Evolutionary conservation across 1,284 basidiomycete species (phyloP), one percentile per base, ranked within the genome.

Genomic region (Sanghuangporus sanghuang): DNA sequence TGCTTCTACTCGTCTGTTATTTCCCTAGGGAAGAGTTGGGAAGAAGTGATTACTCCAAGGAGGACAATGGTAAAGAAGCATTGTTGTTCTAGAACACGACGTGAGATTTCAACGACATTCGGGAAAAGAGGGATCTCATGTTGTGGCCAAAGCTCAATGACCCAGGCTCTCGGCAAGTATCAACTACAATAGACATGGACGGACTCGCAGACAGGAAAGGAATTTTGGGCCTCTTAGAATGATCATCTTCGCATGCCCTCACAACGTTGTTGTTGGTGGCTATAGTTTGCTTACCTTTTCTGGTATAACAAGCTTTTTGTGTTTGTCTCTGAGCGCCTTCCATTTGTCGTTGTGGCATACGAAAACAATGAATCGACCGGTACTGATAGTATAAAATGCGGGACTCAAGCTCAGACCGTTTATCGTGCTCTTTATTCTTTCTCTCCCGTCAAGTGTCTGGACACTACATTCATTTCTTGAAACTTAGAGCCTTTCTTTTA

Each of bases 221-320:
- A 27, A 57, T 9, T 23, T 21, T 16, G 21, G 53, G 53, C 53
- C 53, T 54, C 5, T 1, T 36, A 35, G n/a, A 35, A 8, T 35
- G 38, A 27, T 39, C 2, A 55, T 14, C 27, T 52, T 23, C n/a
- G 38, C 7, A 12, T 23, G 57, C 14, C 60, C 60, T 62, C 60
- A 44, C 52, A 48, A 62, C 60, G 49, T 62, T 62, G 60, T 62
- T 27, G 55, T 57, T 42, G 9, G 42, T 5, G 16, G 23, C 44
- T 18, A 49, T 21, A 36, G 46, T 7, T n/a, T 12, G 6, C 12
- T 32, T 56, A 27, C 61, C 61, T 49, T 62, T 39, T 57, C 42
- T 5, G 35, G 61, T 39, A 21, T 5, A n/a, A 55, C 35, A 50
- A 49, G 12, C 50, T 56, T 61, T 61, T 61, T 61, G 60, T 61